phyloP scores from a whole-genome alignment of 78 protist genomes.

The Trichosphaerium sp. region DNA sequence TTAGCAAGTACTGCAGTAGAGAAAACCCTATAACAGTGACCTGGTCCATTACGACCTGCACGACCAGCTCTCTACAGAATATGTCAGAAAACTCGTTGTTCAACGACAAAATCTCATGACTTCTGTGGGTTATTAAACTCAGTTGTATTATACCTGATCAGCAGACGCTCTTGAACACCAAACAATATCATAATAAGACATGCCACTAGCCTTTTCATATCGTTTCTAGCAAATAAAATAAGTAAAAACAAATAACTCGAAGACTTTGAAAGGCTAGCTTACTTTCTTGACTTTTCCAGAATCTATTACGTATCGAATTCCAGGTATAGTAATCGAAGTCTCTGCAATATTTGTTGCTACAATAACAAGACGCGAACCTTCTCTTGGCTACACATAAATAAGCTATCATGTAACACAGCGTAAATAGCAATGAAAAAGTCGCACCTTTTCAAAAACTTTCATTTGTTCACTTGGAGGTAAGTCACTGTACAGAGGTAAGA shows the following conservation, averaged over 20 bases:
- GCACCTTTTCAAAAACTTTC: constrained; percentile 61
- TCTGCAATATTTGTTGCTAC: constrained; percentile 99
- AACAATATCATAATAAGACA: constrained; percentile 41
- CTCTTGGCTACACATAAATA: constrained; percentile 51
- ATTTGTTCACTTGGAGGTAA: constrained; percentile 72
- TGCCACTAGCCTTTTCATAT: constrained; percentile 37
- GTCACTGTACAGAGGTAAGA: constrained; percentile 88
- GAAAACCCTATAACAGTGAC: constrained; percentile 84
- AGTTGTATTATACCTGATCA: constrained; percentile 16
- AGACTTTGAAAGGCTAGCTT: no score
- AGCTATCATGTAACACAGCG: neutral
- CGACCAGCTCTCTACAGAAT: constrained; percentile 74
- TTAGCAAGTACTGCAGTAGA: constrained; percentile 69
- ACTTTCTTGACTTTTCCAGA: constrained; percentile 67
- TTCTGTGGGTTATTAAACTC: no score
- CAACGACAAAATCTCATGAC: no score
- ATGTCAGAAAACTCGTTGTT: neutral
- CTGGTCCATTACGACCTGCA: constrained; percentile 87
- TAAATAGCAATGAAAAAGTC: constrained; percentile 10
- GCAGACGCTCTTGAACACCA: constrained; percentile 83
- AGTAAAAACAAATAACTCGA: no score
- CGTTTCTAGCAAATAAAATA: neutral
- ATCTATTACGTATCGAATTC: constrained; percentile 78
- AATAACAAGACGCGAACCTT: constrained; percentile 72
- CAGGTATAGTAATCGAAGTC: constrained; percentile 96